Evolutionary conservation across 192 early-diverging fungal species (phyloP).

Genomic region (Backusella macrospora): DNA sequence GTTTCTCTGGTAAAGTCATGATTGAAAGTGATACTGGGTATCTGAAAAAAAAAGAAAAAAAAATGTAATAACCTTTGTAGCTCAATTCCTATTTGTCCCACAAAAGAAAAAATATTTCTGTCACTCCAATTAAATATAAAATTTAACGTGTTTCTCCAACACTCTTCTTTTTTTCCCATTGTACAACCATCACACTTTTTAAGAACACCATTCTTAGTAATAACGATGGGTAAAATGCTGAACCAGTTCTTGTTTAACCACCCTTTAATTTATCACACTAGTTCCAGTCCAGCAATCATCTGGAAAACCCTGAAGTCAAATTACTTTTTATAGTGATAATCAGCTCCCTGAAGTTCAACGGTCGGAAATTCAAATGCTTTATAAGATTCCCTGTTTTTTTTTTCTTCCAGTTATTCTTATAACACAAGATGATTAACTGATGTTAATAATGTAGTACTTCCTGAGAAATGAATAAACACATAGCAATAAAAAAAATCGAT

Average conservation of each 20-base stretch:
- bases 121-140: constrained; percentile 2
- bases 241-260: neutral
- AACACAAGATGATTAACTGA: neutral
- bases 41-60: neutral
- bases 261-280: constrained; percentile 1
- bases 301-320: constrained; percentile 9
- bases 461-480: neutral
- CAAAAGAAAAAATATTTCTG: neutral
- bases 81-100: constrained; percentile 12
- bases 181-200: constrained; percentile 1
- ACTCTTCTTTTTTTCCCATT: constrained; percentile 3
- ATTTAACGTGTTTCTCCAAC: constrained; percentile 5
- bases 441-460: neutral
- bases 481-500: neutral
- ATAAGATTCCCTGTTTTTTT: neutral
- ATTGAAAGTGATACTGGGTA: neutral
- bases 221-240: constrained; percentile 12
- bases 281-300: neutral
- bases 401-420: neutral
- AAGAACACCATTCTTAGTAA: constrained; percentile 9
- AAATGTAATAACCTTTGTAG: neutral
- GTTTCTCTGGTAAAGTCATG: neutral
- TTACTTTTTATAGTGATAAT: neutral
- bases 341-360: constrained; percentile 8
- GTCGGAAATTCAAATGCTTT: constrained; percentile 1